Conservation (phyloP, 805 yeast genomes). For the Nakazawaea siamensis region DNA sequence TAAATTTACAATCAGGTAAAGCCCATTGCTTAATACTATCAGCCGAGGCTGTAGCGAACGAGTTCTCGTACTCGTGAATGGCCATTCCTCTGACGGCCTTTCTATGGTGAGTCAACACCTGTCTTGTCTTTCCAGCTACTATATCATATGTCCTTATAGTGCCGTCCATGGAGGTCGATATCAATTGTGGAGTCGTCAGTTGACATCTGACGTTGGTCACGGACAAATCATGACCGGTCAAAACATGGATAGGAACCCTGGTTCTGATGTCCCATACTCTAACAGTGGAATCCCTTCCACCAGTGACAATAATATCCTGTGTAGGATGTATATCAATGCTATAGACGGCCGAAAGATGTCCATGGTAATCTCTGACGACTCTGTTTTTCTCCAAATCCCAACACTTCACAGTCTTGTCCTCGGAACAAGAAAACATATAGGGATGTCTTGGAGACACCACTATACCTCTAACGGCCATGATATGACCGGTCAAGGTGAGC, state of each 20-base stretch:
- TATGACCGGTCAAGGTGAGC: constrained; percentile 82
- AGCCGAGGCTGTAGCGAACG: constrained; percentile 75
- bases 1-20: constrained; percentile 65
- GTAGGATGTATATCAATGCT: constrained; percentile 83
- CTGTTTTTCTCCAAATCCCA: constrained; percentile 92
- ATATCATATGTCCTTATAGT: constrained; percentile 89
- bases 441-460: constrained; percentile 72
- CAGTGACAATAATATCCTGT: constrained; percentile 74
- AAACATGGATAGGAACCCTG: constrained; percentile 60
- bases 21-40: constrained; percentile 81
- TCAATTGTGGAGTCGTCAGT: constrained; percentile 74
- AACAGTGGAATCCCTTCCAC: constrained; percentile 81
- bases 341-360: constrained; percentile 87
- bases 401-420: constrained; percentile 86
- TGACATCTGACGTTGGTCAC: constrained; percentile 63
- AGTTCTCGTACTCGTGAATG: constrained; percentile 58
- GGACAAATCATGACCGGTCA: constrained; percentile 76
- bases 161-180: constrained; percentile 77
- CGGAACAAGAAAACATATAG: constrained; percentile 85
- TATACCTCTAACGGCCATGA: constrained; percentile 79
- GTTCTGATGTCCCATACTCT: constrained; percentile 93
- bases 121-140: constrained; percentile 62
- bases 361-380: constrained; percentile 82
- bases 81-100: constrained; percentile 72
- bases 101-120: constrained; percentile 77